phyloP scores from a whole-genome alignment of 805 yeast species.

The Schwanniomyces sp. region DNA sequence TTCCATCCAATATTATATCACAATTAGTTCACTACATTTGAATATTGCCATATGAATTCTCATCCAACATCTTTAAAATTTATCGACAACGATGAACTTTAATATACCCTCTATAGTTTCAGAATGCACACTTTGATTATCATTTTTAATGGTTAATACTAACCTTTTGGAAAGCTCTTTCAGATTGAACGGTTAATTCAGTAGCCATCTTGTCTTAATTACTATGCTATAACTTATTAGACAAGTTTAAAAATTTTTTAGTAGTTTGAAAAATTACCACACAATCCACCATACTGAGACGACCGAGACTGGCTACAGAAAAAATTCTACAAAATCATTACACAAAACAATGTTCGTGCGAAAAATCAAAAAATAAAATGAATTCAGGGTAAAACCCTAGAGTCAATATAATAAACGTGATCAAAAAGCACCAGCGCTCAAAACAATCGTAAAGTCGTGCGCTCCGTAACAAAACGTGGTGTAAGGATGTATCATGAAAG shows the following conservation, averaged over 20 bases:
- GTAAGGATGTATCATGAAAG: neutral
- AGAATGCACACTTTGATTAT: neutral
- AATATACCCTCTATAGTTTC: neutral
- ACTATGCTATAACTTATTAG: constrained; percentile 1
- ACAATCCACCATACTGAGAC: neutral
- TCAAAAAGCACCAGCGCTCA: neutral
- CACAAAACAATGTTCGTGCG: constrained; percentile 4
- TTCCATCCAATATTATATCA: no score
- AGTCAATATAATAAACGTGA: neutral
- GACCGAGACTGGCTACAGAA: neutral
- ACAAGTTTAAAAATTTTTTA: constrained; percentile 4
- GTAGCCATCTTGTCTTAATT: constrained; percentile 78
- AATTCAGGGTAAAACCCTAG: constrained; percentile 1
- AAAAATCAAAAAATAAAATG: neutral
- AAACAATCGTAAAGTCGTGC: neutral
- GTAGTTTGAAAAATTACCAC: constrained; percentile 2
- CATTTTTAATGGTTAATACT: constrained; percentile 33
- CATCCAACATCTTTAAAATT: neutral
- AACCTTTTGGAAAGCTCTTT: constrained; percentile 99
- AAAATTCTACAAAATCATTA: neutral
- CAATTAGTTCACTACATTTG: neutral
- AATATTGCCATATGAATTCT: neutral
- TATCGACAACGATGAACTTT: neutral
- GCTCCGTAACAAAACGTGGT: no score
- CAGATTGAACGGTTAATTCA: constrained; percentile 99